These are phyloP conservation scores for Colletotrichum simmondsii DNA, from an alignment of 2,329 filamentous ascomycete species.

Conservation along the genomic window DNA sequence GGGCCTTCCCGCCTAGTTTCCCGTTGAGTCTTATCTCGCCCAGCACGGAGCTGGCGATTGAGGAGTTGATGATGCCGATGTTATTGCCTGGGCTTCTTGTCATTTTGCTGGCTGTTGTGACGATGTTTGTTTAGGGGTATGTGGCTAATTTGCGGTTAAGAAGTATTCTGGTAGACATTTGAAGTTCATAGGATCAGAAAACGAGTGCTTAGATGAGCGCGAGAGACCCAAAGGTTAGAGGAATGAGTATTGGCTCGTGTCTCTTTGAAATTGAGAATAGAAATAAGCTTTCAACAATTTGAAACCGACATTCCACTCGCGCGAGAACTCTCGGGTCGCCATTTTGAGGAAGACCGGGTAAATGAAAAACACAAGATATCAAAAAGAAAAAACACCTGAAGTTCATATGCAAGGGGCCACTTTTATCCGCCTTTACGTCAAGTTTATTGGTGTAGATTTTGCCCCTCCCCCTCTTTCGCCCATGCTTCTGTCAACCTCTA, in stretches of 20 bases:
- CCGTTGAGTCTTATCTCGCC: conserved; percentile 20
- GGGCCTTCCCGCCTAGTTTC: conserved; percentile 20
- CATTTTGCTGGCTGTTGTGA: conserved; percentile 2
- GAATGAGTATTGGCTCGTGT: not conserved
- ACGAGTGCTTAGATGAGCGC: not conserved
- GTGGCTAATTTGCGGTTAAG: fast-evolving
- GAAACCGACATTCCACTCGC: too few relatives aligned
- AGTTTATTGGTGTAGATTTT: not conserved
- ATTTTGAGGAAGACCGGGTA: too few relatives aligned
- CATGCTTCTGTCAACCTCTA: not conserved
- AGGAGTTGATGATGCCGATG: conserved; percentile 19
- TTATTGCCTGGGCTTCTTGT: conserved; percentile 10
- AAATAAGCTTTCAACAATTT: too few relatives aligned
- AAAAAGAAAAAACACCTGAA: too few relatives aligned
- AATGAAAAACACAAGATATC: too few relatives aligned
- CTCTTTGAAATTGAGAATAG: not conserved
- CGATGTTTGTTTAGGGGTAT: not conserved
- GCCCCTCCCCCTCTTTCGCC: not conserved
- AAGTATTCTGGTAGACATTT: not conserved
- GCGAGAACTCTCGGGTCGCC: too few relatives aligned
- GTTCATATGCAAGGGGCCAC: not conserved
- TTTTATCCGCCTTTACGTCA: not conserved
- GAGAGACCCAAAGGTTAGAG: too few relatives aligned
- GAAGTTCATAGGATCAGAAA: not conserved
- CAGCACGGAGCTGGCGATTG: conserved; percentile 17